Evolutionary conservation across 495 filamentous ascomycete species (phyloP), one percentile per base, ranked within the genome.

Genomic region (Neurospora sp.): DNA sequence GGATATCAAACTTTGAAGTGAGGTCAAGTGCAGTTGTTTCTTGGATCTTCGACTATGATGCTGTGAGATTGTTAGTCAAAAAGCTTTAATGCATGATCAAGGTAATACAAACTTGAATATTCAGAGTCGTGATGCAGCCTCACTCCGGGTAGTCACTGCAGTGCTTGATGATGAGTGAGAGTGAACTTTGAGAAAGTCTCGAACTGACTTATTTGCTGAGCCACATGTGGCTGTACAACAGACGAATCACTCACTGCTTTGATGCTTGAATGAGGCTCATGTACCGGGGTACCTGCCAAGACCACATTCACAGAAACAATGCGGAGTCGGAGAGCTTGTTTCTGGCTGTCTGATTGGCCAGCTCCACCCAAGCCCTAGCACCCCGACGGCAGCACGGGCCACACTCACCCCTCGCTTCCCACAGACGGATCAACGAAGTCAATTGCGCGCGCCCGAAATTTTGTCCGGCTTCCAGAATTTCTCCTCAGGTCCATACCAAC

Each of bases 361-460:
- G n/a, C 42, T 16, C 42, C 72, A 39, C 71, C 44, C 53, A 73
- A 79, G 79, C 81, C 81, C 81, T 82, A 82, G 73, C 68, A 39
- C 68, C 48, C 48, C 46, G 40, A 73, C 48, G 61, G 72, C 38
- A 69, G 59, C 76, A 73, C 42, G 44, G 72, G n/a, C 72, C 31
- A 48, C 68, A 66, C 20, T 37, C 66, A 70, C 71, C 59, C 72
- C 40, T 39, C 69, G 53, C 44, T 35, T 59, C 76, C 75, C 74
- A 79, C 75, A 81, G 68, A 69, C 75, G 70, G 71, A 66, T 70
- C 71, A 38, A 38, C 41, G 40, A 40, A 73, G 73, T 70, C 76
- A 81, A 79, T 78, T 80, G 70, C 40, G 31, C 42, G 59, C 46
- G 41, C 69, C 74, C 73, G 73, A 78, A 79, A 81, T 77, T 76